Percentiles rank a stretch among this genome's conserved stretches.
Conservation (phyloP, 257 asterid genomes). For the Jacaranda mimosifolia region DNA sequence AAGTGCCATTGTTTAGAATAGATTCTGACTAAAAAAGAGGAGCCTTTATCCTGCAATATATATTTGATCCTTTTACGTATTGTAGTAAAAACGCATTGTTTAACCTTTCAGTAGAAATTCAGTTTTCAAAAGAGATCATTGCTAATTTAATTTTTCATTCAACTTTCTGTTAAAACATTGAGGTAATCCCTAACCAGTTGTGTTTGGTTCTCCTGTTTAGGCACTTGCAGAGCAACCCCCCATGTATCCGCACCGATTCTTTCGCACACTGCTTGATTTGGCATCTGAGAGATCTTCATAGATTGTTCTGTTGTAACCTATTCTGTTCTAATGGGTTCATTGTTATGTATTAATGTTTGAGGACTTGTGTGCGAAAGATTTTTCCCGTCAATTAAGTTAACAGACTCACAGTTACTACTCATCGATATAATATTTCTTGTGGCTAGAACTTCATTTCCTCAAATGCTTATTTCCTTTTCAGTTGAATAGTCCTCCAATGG, state of each 20-base stretch:
- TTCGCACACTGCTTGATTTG: constrained; percentile 78
- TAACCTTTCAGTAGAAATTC: neutral
- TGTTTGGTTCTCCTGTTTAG: constrained; percentile 41
- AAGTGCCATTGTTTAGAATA: too few relatives aligned
- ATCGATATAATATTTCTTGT: too few relatives aligned
- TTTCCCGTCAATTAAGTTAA: constrained; percentile 8
- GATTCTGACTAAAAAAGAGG: neutral
- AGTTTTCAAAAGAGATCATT: neutral
- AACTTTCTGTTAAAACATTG: neutral
- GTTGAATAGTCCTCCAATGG: too few relatives aligned
- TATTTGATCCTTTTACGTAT: neutral
- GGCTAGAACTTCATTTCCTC: too few relatives aligned
- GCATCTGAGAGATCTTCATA: constrained; percentile 59
- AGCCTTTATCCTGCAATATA: neutral
- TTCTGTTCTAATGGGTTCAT: neutral
- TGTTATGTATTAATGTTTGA: too few relatives aligned
- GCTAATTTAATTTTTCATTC: neutral
- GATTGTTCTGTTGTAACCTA: constrained; percentile 8
- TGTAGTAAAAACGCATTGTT: too few relatives aligned
- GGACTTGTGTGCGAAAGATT: too few relatives aligned
- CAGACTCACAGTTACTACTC: neutral
- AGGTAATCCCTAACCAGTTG: constrained; percentile 22
- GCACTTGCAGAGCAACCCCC: constrained; percentile 90
- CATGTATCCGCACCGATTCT: constrained; percentile 79
- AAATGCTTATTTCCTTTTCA: too few relatives aligned